Base-by-base conservation (phyloP, 805 yeast genomes). In the Metschnikowia rubicola region DNA sequence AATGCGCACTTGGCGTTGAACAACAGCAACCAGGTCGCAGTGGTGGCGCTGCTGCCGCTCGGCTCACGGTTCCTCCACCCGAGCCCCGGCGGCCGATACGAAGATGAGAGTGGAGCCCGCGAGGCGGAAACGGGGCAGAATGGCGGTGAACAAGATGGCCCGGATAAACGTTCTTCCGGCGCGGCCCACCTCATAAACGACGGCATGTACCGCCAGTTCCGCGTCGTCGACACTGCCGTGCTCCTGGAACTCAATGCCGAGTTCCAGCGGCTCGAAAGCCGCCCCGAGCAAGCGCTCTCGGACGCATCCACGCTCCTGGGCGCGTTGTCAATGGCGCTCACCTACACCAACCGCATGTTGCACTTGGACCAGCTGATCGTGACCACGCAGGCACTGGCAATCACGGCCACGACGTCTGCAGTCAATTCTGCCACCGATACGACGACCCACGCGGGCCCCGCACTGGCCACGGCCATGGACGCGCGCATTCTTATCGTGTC, bases 1-100 rank as follows among this genome's bases (percentile, higher is more conserved):
- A 94, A 94, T 64, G 90, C 96, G 1, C 99, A 94, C 64, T 63
- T 94, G 39, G 84, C 98, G 0, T 73, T 88, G 42, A 88, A 88
- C 64, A 87, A 86, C 55, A 81, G 90, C 33, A 94, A 94, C 63
- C 80, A 80, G 59, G 95, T 92, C 9, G 86, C 94, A 2, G 79
- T 92, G 12, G 78, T 91, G 35, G 86, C 88, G 1, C 84, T 88
- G 17, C 86, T 88, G 54, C 78, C 88, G 1, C 66, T 69, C 11
- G 88, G 92, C 0, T 82, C 95, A 0, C 70, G 71, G 53, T 79
- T 86, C 54, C 61, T 92, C 19, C 88, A 83, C 59, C 98, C 98
- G 3, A 66, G 63, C 45, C 64, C 68, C 13, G 47, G 43, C 21
- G 46, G 48, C 29, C 39, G 44, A 12, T 48, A 48, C 39, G 57